phyloP scores from a whole-genome alignment of 2,329 filamentous ascomycete species.

The Fusarium pilosicola region DNA sequence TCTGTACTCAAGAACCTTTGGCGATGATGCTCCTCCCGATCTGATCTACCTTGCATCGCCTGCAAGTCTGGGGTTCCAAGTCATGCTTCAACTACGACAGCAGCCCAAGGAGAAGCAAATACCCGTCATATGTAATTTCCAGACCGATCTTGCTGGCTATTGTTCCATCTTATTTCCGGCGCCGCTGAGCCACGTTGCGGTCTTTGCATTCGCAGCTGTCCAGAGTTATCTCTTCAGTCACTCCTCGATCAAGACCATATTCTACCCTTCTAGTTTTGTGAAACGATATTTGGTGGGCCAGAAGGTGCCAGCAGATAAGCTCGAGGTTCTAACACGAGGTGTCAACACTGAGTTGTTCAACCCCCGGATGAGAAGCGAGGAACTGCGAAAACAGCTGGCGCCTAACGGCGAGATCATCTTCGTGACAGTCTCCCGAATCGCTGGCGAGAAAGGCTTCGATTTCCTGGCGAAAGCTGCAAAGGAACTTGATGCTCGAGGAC shows the following conservation, averaged over 20 bases:
- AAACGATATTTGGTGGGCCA: slow-evolving; percentile 68
- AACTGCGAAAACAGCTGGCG: slow-evolving; percentile 64
- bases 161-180: slow-evolving; percentile 74
- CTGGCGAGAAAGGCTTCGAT: slow-evolving; percentile 76
- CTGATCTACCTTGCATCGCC: slow-evolving; percentile 76
- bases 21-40: slow-evolving; percentile 62
- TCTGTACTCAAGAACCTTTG: slow-evolving; percentile 69
- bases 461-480: slow-evolving; percentile 69
- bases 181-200: slow-evolving; percentile 69
- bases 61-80: slow-evolving; percentile 75
- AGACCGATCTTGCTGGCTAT: slow-evolving; percentile 76
- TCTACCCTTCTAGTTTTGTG: slow-evolving; percentile 74
- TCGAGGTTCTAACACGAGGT: slow-evolving; percentile 70
- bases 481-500: slow-evolving; percentile 62
- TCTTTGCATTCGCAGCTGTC: slow-evolving; percentile 69
- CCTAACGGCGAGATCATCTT: slow-evolving; percentile 72
- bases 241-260: slow-evolving; percentile 70
- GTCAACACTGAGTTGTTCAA: slow-evolving; percentile 72
- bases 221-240: slow-evolving; percentile 75
- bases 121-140: slow-evolving; percentile 74
- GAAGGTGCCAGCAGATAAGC: slow-evolving; percentile 64
- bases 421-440: slow-evolving; percentile 72
- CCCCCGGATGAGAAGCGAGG: slow-evolving; percentile 61
- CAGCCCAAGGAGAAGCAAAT: slow-evolving; percentile 64
- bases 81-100: slow-evolving; percentile 74